These are phyloP conservation scores for Lipomyces anomalus DNA, from an alignment of 805 yeast species.

Conservation along the genomic window DNA sequence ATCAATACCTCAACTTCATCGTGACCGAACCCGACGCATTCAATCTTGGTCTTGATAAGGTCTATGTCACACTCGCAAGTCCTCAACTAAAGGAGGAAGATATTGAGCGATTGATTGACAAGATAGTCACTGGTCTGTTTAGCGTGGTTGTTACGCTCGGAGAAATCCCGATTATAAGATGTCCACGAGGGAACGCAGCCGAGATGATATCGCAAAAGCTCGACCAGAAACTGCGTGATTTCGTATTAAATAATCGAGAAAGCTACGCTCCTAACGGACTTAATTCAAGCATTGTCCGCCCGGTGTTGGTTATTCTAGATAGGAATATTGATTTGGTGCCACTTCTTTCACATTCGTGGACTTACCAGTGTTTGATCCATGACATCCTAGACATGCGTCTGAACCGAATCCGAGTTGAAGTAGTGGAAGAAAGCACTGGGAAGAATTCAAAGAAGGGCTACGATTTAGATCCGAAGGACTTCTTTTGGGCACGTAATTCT, in stretches of 20 bases:
- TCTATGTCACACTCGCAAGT: constrained; percentile 63
- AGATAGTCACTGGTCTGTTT: constrained; percentile 73
- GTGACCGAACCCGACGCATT: constrained; percentile 92
- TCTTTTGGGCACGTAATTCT: constrained; percentile 82
- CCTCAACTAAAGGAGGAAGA: constrained; percentile 69
- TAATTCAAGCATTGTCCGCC: constrained; percentile 56
- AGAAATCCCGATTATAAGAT: constrained; percentile 81
- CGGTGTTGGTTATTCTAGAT: constrained; percentile 77
- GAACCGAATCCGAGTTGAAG: constrained; percentile 66
- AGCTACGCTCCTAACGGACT: constrained; percentile 14
- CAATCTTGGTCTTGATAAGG: constrained; percentile 60
- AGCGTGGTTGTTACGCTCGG: constrained; percentile 47
- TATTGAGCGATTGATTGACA: constrained; percentile 62
- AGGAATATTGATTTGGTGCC: constrained; percentile 85
- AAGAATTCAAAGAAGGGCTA: constrained; percentile 47
- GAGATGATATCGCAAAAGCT: constrained; percentile 85
- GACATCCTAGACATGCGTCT: constrained; percentile 80
- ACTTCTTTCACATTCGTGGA: constrained; percentile 97
- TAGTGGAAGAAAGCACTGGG: constrained; percentile 34
- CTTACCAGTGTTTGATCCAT: constrained; percentile 91
- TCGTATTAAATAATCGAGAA: constrained; percentile 63
- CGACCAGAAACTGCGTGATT: constrained; percentile 78
- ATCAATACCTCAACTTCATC: constrained; percentile 85
- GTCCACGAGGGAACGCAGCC: constrained; percentile 91
- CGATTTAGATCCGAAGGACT: constrained; percentile 89